Percentiles rank a stretch among this genome's conserved stretches.
These are phyloP conservation scores for Patellifolia procumbens DNA, from an alignment of 179 eudicot species.

Conservation along the genomic window DNA sequence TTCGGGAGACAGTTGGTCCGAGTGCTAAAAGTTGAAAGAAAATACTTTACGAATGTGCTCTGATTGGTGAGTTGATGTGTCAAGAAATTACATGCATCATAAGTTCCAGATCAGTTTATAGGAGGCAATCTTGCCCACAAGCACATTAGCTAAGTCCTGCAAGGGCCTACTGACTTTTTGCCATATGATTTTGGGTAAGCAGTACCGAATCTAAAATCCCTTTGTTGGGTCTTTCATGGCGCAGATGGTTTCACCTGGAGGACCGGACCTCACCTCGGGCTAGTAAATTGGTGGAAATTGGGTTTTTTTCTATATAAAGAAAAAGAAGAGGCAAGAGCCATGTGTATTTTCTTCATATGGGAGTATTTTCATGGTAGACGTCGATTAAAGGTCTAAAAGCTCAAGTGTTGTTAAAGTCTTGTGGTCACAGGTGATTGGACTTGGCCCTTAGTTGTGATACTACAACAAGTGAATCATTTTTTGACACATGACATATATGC, in stretches of 20 bases:
- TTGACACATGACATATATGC: neutral
- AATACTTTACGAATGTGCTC: neutral
- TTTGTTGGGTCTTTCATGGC: no score
- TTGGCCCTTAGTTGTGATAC: no score
- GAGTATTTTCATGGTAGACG: neutral
- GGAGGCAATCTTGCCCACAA: neutral
- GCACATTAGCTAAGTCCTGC: neutral
- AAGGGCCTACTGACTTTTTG: neutral
- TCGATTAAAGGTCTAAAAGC: neutral
- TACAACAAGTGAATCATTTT: neutral
- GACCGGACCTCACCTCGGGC: no score
- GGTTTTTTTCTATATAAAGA: no score
- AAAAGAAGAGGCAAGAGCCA: neutral
- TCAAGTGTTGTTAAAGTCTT: neutral
- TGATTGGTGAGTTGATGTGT: neutral
- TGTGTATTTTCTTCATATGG: neutral
- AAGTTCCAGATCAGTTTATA: neutral
- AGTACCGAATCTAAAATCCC: neutral
- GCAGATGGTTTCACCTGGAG: no score
- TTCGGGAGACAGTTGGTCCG: neutral
- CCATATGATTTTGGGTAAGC: neutral
- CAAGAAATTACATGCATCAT: neutral
- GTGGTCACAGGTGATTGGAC: neutral
- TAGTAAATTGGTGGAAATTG: no score
- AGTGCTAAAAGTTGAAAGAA: neutral